Evolutionary conservation across 1,284 basidiomycete genomes (phyloP).

Genomic region (Peniophora sp.): DNA sequence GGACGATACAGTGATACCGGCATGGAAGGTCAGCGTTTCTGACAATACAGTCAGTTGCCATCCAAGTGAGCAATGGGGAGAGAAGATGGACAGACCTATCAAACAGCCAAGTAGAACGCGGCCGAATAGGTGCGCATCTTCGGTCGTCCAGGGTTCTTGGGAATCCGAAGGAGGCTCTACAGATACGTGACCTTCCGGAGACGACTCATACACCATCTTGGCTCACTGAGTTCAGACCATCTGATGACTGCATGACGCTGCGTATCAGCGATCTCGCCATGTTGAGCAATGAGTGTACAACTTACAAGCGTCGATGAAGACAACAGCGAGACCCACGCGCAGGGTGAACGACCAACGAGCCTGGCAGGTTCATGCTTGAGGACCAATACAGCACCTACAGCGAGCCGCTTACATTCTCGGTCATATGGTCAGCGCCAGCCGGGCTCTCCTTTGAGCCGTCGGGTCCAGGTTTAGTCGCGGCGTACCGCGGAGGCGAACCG

Average conservation of each 20-base stretch:
- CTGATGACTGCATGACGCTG: conserved; percentile 48
- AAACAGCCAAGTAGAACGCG: conserved; percentile 56
- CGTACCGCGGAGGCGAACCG: conserved; percentile 52
- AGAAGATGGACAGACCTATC: conserved; percentile 35
- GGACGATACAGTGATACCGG: conserved; percentile 52
- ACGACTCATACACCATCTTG: too few relatives aligned
- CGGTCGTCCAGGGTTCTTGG: conserved; percentile 13
- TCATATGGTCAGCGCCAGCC: not conserved
- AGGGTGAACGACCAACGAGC: conserved; percentile 48
- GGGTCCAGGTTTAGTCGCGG: conserved; percentile 13
- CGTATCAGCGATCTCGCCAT: not conserved
- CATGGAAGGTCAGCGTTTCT: conserved; percentile 72
- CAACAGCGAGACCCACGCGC: conserved; percentile 47
- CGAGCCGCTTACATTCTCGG: conserved; percentile 11
- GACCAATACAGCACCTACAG: not conserved
- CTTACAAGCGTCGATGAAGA: conserved; percentile 62
- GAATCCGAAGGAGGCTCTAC: not conserved
- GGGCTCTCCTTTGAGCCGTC: not conserved
- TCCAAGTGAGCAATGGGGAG: conserved; percentile 4
- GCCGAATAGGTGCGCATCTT: conserved; percentile 41
- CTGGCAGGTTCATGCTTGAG: conserved; percentile 22
- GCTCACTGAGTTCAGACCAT: conserved; percentile 61
- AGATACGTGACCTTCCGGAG: too few relatives aligned
- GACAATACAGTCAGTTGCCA: conserved; percentile 4
- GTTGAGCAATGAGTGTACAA: not conserved